These are phyloP conservation scores for Forsythia viridissima DNA, from an alignment of 257 asterid genomes.

Conservation along the genomic window DNA sequence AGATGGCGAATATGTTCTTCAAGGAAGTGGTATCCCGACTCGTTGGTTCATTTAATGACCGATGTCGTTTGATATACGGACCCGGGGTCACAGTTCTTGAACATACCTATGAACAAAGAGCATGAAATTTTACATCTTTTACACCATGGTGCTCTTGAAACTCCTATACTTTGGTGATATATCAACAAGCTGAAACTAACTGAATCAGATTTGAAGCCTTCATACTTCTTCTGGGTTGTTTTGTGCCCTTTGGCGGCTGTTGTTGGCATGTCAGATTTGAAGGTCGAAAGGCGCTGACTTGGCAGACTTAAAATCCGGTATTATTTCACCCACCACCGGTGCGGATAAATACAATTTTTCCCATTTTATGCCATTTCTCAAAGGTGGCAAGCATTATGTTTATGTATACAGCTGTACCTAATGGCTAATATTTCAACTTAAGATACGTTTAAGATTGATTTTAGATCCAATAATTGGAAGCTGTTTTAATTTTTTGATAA, in stretches of 20 bases:
- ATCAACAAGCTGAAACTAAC: neutral
- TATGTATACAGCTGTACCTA: neutral
- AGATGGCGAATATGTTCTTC: constrained; percentile 90
- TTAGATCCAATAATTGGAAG: too few relatives aligned
- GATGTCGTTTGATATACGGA: constrained; percentile 79
- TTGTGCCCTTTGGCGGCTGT: neutral
- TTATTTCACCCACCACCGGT: neutral
- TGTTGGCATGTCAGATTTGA: neutral
- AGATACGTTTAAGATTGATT: too few relatives aligned
- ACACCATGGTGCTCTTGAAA: constrained; percentile 12
- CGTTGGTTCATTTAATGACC: constrained; percentile 76
- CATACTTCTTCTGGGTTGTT: neutral
- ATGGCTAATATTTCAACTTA: neutral
- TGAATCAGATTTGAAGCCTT: neutral
- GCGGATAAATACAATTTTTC: neutral
- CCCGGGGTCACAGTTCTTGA: constrained; percentile 71
- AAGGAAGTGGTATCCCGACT: constrained; percentile 90
- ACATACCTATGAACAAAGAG: constrained; percentile 38
- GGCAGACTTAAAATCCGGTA: neutral
- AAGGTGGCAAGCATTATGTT: neutral
- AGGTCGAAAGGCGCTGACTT: neutral
- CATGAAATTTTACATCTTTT: constrained; percentile 23
- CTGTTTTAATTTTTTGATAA: too few relatives aligned
- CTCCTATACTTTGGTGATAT: neutral
- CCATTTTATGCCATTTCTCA: neutral